Base-by-base conservation (phyloP, 257 asterid genomes). In the Dorcoceras hygrometricum region DNA sequence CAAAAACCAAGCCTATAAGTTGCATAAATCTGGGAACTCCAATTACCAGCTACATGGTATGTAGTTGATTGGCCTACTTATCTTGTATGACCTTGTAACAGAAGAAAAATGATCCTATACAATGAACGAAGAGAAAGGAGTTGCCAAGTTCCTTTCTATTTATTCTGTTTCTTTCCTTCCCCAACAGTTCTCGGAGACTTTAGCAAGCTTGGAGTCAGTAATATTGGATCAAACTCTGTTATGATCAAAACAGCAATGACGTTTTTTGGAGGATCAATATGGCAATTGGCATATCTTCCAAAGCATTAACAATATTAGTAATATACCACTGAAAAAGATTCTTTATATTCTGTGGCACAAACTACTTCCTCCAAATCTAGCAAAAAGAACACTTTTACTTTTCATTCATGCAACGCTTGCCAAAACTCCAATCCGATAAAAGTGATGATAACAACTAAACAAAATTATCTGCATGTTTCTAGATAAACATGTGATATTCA, bases 1-100 rank as follows among this genome's bases (percentile, higher is more conserved):
- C 60, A 68, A 39, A 20, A 43, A 59, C 51, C 73, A 39, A 59
- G 66, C 59, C 50, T 46, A 68, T 57, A 22, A 26, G n/a, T 43
- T 46, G 36, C 60, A 46, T 48, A 26, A 24, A 14, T 18, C 54
- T 27, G 29, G 66, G 54, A 60, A 24, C 51, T 58, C 23, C 59
- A 67, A 58, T 6, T n/a, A 39, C 48, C 39, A 54, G 34, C 14
- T 29, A 29, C 50, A 65, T 54, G n/a, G 19, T 39, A 68, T 34
- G 24, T 39, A 12, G 14, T 39, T 39, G 6, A 39, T 12, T 39
- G 6, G n/a, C n/a, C 50, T 39, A 12, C 11, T 12, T 39, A 39
- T 39, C 50, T n/a, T 39, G n/a, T 3, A 5, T 39, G 50, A 6
- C 50, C n/a, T 39, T 39, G 50, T 39, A 36, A 39, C n/a, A 39